A percentile compares a stretch with the other conserved stretches of the same genome.
These are phyloP conservation scores for Microbotryum scabiosae DNA, from an alignment of 1,284 basidiomycete genomes.

Conservation along the genomic window DNA sequence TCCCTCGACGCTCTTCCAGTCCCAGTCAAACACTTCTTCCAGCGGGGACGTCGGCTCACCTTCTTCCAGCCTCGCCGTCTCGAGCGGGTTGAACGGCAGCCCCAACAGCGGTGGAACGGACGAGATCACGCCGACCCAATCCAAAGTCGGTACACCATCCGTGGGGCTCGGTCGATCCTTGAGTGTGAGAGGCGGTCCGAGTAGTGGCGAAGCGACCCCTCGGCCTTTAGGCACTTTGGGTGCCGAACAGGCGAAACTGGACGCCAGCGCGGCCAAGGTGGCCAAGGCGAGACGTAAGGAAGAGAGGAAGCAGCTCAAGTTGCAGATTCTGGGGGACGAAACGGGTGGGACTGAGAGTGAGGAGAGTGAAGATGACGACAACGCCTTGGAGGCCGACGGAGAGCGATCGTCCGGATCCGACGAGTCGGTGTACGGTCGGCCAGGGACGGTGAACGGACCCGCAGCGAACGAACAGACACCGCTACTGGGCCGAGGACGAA, in stretches of 20 bases:
- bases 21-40: neutral
- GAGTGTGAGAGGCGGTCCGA: neutral
- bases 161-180: neutral
- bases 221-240: neutral
- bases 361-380: constrained; percentile 2
- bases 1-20: neutral
- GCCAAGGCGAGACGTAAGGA: neutral
- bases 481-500: constrained; percentile 3
- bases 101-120: constrained; percentile 1
- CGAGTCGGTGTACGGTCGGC: neutral
- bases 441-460: neutral
- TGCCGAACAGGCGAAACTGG: constrained; percentile 13
- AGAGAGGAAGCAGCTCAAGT: neutral
- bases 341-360: constrained; percentile 1
- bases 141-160: constrained; percentile 8
- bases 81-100: neutral
- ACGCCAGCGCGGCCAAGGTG: constrained; percentile 1
- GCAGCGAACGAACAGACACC: constrained; percentile 15
- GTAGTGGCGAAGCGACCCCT: neutral
- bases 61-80: neutral
- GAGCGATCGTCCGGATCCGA: neutral
- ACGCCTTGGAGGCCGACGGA: neutral
- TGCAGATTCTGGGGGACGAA: constrained; percentile 18
- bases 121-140: constrained; percentile 16
- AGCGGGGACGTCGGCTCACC: neutral